These are phyloP conservation scores for Termitomyces sp. DNA, from an alignment of 768 basidiomycete genomes.

Conservation along the genomic window DNA sequence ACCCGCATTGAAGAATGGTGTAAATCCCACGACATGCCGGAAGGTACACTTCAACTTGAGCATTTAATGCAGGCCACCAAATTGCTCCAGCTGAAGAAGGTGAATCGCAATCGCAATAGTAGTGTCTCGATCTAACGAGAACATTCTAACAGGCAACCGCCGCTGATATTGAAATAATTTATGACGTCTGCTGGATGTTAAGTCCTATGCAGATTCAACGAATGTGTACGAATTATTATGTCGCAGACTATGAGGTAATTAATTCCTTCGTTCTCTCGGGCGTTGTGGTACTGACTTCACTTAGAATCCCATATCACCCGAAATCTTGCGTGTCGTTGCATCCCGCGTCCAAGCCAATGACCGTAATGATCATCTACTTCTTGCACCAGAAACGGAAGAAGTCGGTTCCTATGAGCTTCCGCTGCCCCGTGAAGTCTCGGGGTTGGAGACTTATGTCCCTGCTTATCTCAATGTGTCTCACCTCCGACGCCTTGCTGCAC, in stretches of 20 bases:
- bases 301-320: constrained; percentile 93
- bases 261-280: not conserved
- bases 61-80: constrained; percentile 99
- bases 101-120: constrained; percentile 20
- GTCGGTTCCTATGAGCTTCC: constrained; percentile 95
- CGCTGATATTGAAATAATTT: constrained; percentile 97
- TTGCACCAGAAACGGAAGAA: constrained; percentile 95
- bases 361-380: constrained; percentile 92
- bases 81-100: constrained; percentile 96
- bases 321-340: constrained; percentile 95
- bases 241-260: constrained; percentile 96
- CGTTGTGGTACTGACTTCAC: not conserved
- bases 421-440: constrained; percentile 89
- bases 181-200: constrained; percentile 99
- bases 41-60: constrained; percentile 94
- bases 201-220: constrained; percentile 99
- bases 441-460: constrained; percentile 94
- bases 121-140: constrained; percentile 6
- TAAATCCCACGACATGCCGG: constrained; percentile 99
- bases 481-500: constrained; percentile 79
- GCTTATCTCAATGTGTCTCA: constrained; percentile 89
- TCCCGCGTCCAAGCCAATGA: constrained; percentile 95
- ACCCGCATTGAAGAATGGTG: constrained; percentile 99
- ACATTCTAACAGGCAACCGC: constrained; percentile 63
- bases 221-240: constrained; percentile 98